Evolutionary conservation across 495 filamentous ascomycete species (phyloP).

Genomic region (Trichocladium antarcticum): DNA sequence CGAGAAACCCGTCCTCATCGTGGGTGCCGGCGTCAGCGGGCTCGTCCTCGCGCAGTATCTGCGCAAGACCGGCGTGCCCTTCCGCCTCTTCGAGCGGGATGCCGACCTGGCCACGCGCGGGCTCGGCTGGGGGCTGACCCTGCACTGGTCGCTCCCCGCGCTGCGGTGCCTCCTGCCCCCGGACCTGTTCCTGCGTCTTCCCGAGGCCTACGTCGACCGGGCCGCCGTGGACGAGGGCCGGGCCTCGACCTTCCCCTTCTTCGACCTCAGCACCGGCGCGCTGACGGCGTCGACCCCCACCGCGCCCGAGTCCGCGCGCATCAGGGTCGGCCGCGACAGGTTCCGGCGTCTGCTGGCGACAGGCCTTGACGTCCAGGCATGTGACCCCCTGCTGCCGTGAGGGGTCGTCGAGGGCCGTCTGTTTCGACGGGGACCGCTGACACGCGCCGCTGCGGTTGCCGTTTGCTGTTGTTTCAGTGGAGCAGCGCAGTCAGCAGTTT

Average conservation of each 20-base stretch:
- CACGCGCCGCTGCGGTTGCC: too few relatives aligned
- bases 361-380: conserved; percentile 37
- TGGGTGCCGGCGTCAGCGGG: conserved; percentile 51
- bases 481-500: conserved; percentile 15
- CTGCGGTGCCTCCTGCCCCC: conserved; percentile 41
- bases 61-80: conserved; percentile 30
- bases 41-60: conserved; percentile 50
- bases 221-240: conserved; percentile 15
- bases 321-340: conserved; percentile 41
- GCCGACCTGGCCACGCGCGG: conserved; percentile 33
- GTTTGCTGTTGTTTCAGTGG: too few relatives aligned
- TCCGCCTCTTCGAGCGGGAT: conserved; percentile 47
- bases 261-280: conserved; percentile 42
- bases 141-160: conserved; percentile 47
- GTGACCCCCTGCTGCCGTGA: too few relatives aligned
- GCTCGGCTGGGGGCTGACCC: conserved; percentile 49
- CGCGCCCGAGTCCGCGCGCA: conserved; percentile 37
- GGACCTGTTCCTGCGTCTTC: conserved; percentile 35
- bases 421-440: too few relatives aligned
- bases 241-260: conserved; percentile 38
- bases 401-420: too few relatives aligned
- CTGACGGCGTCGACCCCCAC: conserved; percentile 29
- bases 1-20: conserved; percentile 32
- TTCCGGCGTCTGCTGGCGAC: conserved; percentile 39
- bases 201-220: conserved; percentile 38